These are phyloP conservation scores for Thamnidium elegans DNA, from an alignment of 192 early-diverging fungal species.

Conservation along the genomic window DNA sequence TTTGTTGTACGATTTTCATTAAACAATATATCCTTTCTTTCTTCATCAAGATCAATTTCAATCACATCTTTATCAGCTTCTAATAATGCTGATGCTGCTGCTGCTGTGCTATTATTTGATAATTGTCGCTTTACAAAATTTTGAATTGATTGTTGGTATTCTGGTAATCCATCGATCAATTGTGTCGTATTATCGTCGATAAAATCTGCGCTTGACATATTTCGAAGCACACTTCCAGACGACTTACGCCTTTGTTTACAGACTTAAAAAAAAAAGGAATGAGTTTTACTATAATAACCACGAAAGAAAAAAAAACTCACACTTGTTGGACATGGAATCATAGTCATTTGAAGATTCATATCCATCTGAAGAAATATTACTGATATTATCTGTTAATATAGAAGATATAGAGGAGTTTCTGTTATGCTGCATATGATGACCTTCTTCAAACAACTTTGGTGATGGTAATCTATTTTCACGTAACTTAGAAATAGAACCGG, in stretches of 20 bases:
- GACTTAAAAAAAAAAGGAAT: neutral
- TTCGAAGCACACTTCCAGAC: conserved; percentile 6
- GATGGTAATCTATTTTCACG: conserved; percentile 6
- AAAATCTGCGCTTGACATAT: conserved; percentile 12
- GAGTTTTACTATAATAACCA: neutral
- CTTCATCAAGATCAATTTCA: conserved; percentile 14
- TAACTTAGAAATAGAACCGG: conserved; percentile 10
- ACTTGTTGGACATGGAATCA: neutral
- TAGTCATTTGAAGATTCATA: neutral
- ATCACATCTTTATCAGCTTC: conserved; percentile 19
- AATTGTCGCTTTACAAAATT: conserved; percentile 7
- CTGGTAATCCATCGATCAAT: neutral
- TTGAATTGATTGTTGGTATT: conserved; percentile 14
- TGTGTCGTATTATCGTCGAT: neutral
- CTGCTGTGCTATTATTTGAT: neutral
- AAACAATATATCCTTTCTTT: conserved; percentile 4
- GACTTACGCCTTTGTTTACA: conserved; percentile 13
- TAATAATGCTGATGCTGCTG: too few relatives aligned
- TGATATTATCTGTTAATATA: conserved; percentile 19
- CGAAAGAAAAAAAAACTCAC: neutral
- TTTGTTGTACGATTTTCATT: neutral
- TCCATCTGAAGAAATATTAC: neutral
- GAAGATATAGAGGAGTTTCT: conserved; percentile 30
- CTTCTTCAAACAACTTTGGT: neutral
- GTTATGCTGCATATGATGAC: neutral